phyloP scores from a whole-genome alignment of 2,329 filamentous ascomycete genomes.

The Exophiala spinifera region DNA sequence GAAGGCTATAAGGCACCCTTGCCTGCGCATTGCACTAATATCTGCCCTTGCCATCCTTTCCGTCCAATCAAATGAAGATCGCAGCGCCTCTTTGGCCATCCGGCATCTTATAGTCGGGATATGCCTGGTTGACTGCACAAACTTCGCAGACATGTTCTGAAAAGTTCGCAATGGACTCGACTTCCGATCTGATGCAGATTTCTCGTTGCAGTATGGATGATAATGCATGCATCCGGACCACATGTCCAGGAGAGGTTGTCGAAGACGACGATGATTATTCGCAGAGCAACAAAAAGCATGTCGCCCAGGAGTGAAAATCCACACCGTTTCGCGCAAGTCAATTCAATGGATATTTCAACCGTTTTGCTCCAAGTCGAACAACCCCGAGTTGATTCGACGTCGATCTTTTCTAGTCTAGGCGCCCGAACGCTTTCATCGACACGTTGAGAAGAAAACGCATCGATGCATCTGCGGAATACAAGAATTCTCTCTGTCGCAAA shows the following conservation, averaged over 20 bases:
- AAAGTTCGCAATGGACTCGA: not conserved
- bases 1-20: too few species aligned
- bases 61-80: not conserved
- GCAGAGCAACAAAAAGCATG: too few species aligned
- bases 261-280: too few species aligned
- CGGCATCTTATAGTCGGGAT: not conserved
- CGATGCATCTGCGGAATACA: not conserved
- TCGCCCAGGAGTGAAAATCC: too few species aligned
- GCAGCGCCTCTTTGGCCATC: not conserved
- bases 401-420: not conserved
- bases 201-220: too few species aligned
- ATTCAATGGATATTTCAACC: too few species aligned
- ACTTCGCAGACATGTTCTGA: not conserved
- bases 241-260: too few species aligned
- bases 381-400: too few species aligned
- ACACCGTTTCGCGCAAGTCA: too few species aligned
- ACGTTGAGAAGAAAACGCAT: not conserved
- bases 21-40: not conserved
- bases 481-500: conserved; percentile 4
- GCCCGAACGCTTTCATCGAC: not conserved
- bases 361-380: too few species aligned
- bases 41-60: not conserved
- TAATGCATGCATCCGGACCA: too few species aligned
- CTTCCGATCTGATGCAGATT: too few species aligned
- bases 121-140: not conserved